Conservation (phyloP, 495 filamentous ascomycete species). For the Neurospora africana region DNA sequence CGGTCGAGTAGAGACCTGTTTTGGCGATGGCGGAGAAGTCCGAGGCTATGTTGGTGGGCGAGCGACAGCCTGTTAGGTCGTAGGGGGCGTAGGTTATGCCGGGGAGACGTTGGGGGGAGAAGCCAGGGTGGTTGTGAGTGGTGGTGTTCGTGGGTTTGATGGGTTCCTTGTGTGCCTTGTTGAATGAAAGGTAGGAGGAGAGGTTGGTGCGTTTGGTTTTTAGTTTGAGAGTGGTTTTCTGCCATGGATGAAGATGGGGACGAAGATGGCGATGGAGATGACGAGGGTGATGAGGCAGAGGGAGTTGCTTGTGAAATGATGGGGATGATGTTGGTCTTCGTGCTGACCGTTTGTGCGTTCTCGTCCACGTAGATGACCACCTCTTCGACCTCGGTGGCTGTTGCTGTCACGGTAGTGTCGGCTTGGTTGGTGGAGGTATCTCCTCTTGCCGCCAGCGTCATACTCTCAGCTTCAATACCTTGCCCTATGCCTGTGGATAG, state of each 20-base stretch:
- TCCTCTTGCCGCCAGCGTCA: background rate
- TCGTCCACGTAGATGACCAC: background rate
- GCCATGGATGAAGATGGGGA: background rate
- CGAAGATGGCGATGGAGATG: background rate
- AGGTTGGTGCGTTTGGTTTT: background rate
- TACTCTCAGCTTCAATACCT: background rate
- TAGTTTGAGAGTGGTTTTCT: background rate
- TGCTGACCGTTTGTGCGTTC: background rate
- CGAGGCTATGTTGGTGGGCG: constrained; percentile 43
- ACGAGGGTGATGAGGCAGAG: background rate
- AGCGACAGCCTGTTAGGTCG: constrained; percentile 58
- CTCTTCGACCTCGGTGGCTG: background rate
- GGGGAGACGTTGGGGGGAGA: constrained; percentile 19
- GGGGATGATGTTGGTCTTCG: background rate
- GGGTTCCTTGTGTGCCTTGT: background rate
- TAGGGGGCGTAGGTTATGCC: constrained; percentile 72
- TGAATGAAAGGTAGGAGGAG: background rate
- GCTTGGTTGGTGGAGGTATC: background rate
- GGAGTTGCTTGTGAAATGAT: background rate
- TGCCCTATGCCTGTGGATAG: background rate
- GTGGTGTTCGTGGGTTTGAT: background rate
- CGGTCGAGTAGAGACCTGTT: constrained; percentile 37
- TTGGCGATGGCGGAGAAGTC: constrained; percentile 46
- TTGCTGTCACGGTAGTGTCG: background rate
- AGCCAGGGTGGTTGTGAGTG: background rate